A percentile compares a stretch with the other conserved stretches of the same genome.
Evolutionary conservation across 306 rosid species (phyloP).

Genomic region (Acacia confusa): DNA sequence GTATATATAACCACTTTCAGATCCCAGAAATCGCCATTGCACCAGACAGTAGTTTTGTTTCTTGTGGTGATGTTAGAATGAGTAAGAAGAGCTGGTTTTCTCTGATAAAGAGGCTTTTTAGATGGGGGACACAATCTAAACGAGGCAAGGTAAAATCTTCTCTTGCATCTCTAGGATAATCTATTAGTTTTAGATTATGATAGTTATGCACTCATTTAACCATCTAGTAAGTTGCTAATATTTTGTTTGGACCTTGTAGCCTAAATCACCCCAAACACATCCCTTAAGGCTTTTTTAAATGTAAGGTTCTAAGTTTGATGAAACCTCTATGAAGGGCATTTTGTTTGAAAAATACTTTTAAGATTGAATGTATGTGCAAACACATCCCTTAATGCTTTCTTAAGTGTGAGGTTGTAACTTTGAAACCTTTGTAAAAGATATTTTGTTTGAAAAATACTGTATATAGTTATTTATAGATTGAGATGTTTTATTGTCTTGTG

Average conservation of each 20-base stretch:
- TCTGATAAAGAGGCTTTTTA: constrained; percentile 70
- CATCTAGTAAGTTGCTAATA: constrained; percentile 61
- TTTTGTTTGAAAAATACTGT: no score
- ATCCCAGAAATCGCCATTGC: constrained; percentile 32
- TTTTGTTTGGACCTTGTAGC: neutral
- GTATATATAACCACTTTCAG: constrained; percentile 37
- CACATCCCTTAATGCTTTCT: no score
- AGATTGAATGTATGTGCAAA: neutral
- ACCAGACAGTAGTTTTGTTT: constrained; percentile 20
- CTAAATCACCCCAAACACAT: no score
- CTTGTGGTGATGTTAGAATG: constrained; percentile 51
- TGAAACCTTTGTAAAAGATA: no score
- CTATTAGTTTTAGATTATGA: constrained; percentile 7
- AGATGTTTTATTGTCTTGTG: neutral
- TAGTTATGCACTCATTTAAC: constrained; percentile 37
- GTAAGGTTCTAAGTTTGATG: no score
- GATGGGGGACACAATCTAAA: constrained; percentile 55
- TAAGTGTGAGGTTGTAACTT: no score
- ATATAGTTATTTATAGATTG: neutral
- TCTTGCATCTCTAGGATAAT: neutral
- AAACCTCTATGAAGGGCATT: no score
- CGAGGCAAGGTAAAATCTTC: constrained; percentile 59
- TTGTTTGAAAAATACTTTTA: no score
- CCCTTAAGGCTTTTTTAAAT: no score
- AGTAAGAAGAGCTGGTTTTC: constrained; percentile 80